These are phyloP conservation scores for Excoecaria agallocha DNA, from an alignment of 345 rosid species.

Conservation along the genomic window DNA sequence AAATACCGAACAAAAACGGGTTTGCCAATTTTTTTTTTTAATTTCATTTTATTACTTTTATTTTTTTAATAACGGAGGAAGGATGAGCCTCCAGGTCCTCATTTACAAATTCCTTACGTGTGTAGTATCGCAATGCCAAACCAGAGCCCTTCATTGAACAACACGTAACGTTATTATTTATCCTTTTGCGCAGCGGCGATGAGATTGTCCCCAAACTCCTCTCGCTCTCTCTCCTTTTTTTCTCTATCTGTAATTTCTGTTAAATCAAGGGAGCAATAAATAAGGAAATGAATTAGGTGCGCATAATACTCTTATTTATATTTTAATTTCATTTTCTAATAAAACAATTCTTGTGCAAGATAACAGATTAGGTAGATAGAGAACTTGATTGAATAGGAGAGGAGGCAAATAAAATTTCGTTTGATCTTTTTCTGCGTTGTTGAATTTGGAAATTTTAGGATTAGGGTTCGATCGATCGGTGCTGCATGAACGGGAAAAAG, in stretches of 20 bases:
- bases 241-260: neutral
- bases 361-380: neutral
- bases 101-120: constrained; percentile 6
- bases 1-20: no score
- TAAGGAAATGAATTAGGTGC: constrained; percentile 3
- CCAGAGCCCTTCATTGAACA: neutral
- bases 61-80: no score
- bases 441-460: constrained; percentile 4
- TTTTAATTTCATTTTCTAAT: neutral
- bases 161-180: constrained; percentile 3
- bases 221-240: neutral
- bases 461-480: constrained; percentile 6
- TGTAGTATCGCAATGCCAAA: neutral
- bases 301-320: neutral
- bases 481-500: constrained; percentile 17
- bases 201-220: neutral
- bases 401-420: no score
- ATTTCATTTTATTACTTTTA: no score
- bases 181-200: neutral
- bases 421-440: neutral
- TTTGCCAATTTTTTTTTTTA: no score
- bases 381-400: neutral
- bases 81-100: no score
- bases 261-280: neutral
- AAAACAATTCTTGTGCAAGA: neutral